Conservation (phyloP, 2,329 filamentous ascomycete genomes). For the Talaromyces sp. region DNA sequence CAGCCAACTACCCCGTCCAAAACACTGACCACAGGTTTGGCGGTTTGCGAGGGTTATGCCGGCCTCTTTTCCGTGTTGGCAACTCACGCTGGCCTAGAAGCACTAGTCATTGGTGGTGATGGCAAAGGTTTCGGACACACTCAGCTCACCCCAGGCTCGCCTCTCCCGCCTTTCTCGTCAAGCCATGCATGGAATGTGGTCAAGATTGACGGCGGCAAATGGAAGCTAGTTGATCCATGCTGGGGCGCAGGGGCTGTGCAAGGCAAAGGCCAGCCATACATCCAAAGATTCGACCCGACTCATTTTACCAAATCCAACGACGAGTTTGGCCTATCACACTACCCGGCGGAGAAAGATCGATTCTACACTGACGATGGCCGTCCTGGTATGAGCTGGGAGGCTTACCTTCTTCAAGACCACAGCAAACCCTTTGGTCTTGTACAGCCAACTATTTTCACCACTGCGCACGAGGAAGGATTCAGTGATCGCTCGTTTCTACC, state of each 20-base stretch:
- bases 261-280: constrained; percentile 54
- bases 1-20: constrained; percentile 64
- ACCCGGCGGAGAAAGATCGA: constrained; percentile 61
- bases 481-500: constrained; percentile 60
- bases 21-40: constrained; percentile 71
- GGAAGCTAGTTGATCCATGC: constrained; percentile 88
- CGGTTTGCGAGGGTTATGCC: constrained; percentile 91
- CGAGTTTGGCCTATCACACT: constrained; percentile 76
- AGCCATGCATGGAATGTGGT: constrained; percentile 93
- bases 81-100: constrained; percentile 72
- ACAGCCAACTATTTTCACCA: constrained; percentile 44
- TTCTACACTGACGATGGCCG: constrained; percentile 74
- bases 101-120: constrained; percentile 68
- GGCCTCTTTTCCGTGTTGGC: constrained; percentile 76
- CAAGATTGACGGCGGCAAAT: constrained; percentile 75
- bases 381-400: constrained; percentile 64
- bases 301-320: constrained; percentile 65
- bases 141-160: constrained; percentile 58
- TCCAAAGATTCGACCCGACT: constrained; percentile 61
- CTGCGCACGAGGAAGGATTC: constrained; percentile 46
- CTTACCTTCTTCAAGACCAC: constrained; percentile 66
- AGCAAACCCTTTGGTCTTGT: constrained; percentile 41
- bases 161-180: constrained; percentile 59
- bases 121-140: constrained; percentile 80
- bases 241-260: constrained; percentile 81